Evolutionary conservation across 176 grass and related monocot species (phyloP), one percentile per base, ranked within the genome.

Genomic region (Lolium perenne): DNA sequence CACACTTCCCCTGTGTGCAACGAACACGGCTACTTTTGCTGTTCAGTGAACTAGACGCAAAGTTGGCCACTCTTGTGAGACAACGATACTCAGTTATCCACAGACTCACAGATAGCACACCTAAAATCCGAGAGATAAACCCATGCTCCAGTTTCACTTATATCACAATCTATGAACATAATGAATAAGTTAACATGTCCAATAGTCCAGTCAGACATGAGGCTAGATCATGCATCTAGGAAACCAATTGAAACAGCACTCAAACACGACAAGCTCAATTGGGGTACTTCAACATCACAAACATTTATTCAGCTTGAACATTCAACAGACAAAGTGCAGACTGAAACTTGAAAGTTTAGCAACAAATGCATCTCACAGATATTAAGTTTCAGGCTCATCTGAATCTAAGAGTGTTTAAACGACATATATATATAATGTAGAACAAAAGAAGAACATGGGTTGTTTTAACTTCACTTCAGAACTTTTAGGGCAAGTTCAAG

Each of bases 271-370:
- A 58, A 15, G 9, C 32, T 9, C 14, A 67, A 53, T 75, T 3
- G 1, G 7, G 46, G 22, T 70, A 15, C 15, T 43, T 9, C 7
- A 61, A 18, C 49, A 70, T 46, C 46, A 48, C n/a, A 85, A 60
- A 38, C 4, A 14, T 69, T 74, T 84, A 85, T 80, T 81, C 38
- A 76, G 74, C 22, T 81, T 49, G 57, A 89, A 14, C 13, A 89
- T 77, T 48, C 47, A 89, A 22, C 18, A 89, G 76, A 18, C 20
- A 29, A 78, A 59, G 23, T 56, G 46, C 6, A 81, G 12, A 49
- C 16, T 60, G 60, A 40, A 81, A 81, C 48, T 76, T 8, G 5
- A 12, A 46, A 72, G 16, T 59, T 50, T 79, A 49, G 29, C 38
- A 80, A 38, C 45, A 78, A 35, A 45, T 35, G 32, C 32, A 35